Base-by-base conservation (phyloP, 2,329 filamentous ascomycete genomes). In the Corniculantispora saksenae region DNA sequence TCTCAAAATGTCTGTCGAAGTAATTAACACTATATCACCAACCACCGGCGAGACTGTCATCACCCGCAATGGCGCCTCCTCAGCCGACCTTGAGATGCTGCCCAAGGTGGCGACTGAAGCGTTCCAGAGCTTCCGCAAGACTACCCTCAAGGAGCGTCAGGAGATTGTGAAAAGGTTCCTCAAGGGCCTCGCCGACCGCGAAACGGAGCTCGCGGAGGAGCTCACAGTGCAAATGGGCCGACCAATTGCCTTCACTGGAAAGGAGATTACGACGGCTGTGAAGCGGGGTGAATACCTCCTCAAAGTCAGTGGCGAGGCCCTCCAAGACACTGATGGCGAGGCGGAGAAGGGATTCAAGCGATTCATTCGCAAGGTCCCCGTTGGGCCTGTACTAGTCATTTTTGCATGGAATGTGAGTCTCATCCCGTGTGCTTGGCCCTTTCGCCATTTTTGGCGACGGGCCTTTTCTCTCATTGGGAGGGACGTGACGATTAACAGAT, bases 221-320 rank as follows among this genome's bases (percentile, higher is more conserved):
- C 81, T 98, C 66, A 97, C 94, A 0, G 89, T 92, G 75, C 94
- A 98, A 81, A 98, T 98, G 94, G 94, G 94, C 50, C 86, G 94
- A 23, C 94, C 94, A 40, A 97, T 97, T 72, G 86, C 91, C 45
- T 97, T 94, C 77, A 91, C 92, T 0, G 89, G 85, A 55, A 93
- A 89, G 70, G 94, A 98, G 81, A 85, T 98, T 70, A 81, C 87
- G 35, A 98, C 94, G 19, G 94, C 94, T 9, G 86, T 96, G 69
- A 92, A 91, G 80, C 87, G 94, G 68, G 91, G 89, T 69, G 89
- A 97, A 74, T 97, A 97, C 74, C 82, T 98, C 65, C 84, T 96
- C 72, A 93, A 92, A 75, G 90, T 97, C 68, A 93, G 91, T 71
- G 87, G 89, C 13, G 91, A 95, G 50, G 88, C 87, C 1, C 83